Percentiles rank a stretch among this genome's conserved stretches.
These are phyloP conservation scores for Aspergillus ellipticus DNA, from an alignment of 495 filamentous ascomycete genomes.

Conservation along the genomic window DNA sequence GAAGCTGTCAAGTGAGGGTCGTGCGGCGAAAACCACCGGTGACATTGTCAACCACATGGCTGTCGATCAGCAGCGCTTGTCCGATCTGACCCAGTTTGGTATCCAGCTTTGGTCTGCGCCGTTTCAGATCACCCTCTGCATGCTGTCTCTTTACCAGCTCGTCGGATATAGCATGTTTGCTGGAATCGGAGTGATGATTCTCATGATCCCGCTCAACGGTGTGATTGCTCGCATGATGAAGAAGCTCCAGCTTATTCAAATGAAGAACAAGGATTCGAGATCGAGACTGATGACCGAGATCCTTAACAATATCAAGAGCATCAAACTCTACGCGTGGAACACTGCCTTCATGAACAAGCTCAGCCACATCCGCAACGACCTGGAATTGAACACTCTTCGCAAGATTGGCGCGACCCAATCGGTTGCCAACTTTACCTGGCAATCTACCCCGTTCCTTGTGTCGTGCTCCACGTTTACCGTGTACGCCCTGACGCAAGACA, in stretches of 20 bases:
- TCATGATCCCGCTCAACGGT: slow-evolving; percentile 97
- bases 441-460: slow-evolving; percentile 98
- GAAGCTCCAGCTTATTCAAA: slow-evolving; percentile 87
- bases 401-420: slow-evolving; percentile 94
- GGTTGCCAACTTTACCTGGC: slow-evolving; percentile 97
- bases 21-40: slow-evolving; percentile 86
- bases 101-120: slow-evolving; percentile 95
- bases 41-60: slow-evolving; percentile 99
- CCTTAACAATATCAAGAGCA: slow-evolving; percentile 98
- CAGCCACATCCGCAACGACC: slow-evolving; percentile 89
- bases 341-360: slow-evolving; percentile 96
- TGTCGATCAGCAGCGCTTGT: slow-evolving; percentile 89
- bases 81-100: slow-evolving; percentile 92
- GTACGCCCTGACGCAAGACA: slow-evolving; percentile 77
- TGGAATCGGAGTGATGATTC: slow-evolving; percentile 92
- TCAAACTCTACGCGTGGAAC: slow-evolving; percentile 98
- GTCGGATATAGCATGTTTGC: slow-evolving; percentile 93
- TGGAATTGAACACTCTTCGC: slow-evolving; percentile 89
- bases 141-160: slow-evolving; percentile 91
- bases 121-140: slow-evolving; percentile 92
- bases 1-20: slow-evolving; percentile 87
- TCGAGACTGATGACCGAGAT: slow-evolving; percentile 96
- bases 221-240: slow-evolving; percentile 92
- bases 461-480: slow-evolving; percentile 96
- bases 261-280: slow-evolving; percentile 98